A percentile compares a stretch with the other conserved stretches of the same genome.
These are phyloP conservation scores for Podospora tetraspora DNA, from an alignment of 495 filamentous ascomycete species.

Conservation along the genomic window DNA sequence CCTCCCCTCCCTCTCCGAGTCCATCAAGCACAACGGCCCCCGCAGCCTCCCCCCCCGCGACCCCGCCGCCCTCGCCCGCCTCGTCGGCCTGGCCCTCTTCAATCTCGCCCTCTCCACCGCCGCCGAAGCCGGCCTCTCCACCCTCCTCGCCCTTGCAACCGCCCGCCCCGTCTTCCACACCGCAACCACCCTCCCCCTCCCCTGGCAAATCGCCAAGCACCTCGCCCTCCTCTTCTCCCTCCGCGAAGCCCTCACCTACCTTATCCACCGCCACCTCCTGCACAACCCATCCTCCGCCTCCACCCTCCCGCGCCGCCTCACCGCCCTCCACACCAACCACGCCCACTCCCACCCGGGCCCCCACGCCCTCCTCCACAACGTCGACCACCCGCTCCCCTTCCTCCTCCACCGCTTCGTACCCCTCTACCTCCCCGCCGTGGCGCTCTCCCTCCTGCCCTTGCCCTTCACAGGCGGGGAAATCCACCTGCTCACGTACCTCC, in stretches of 20 bases:
- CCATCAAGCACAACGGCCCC: conserved; percentile 65
- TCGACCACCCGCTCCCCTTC: conserved; percentile 75
- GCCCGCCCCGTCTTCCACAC: conserved; percentile 39
- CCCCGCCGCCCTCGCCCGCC: conserved; percentile 33
- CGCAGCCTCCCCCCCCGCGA: conserved; percentile 56
- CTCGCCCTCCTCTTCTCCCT: conserved; percentile 56
- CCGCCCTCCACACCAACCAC: conserved; percentile 53
- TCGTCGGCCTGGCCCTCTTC: conserved; percentile 51
- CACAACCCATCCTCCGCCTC: conserved; percentile 44
- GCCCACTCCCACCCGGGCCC: conserved; percentile 57
- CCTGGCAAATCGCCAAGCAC: conserved; percentile 53
- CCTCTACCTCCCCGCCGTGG: conserved; percentile 65
- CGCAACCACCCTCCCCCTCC: conserved; percentile 39
- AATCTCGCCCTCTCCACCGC: conserved; percentile 59
- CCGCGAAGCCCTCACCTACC: conserved; percentile 60
- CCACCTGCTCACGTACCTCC: conserved; percentile 74
- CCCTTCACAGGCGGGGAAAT: conserved; percentile 42
- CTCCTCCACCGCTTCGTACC: conserved; percentile 66
- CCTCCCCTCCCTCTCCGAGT: conserved; percentile 58
- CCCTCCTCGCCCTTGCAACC: conserved; percentile 28
- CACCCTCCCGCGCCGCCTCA: conserved; percentile 27
- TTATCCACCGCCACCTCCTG: conserved; percentile 65
- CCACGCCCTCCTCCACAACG: conserved; percentile 56
- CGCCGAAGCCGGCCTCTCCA: conserved; percentile 50
- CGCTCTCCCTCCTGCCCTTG: conserved; percentile 61